phyloP scores from a whole-genome alignment of 2,329 filamentous ascomycete genomes.

The Colletotrichum echinochloae region DNA sequence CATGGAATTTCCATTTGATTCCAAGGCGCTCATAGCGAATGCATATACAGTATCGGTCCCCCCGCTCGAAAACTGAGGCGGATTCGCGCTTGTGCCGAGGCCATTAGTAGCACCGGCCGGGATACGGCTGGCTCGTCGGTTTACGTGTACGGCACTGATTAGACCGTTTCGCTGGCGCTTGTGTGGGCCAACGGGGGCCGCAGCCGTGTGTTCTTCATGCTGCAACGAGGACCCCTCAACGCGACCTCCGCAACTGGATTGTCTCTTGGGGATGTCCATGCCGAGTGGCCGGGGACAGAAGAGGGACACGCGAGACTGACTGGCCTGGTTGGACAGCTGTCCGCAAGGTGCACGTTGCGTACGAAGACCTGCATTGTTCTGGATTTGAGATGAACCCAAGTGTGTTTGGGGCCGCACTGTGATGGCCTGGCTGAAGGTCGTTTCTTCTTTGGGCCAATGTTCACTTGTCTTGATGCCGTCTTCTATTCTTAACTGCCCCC shows the following conservation, averaged over 20 bases:
- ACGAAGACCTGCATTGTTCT: slow-evolving; percentile 9
- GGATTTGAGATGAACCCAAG: slow-evolving; percentile 14
- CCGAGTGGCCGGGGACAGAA: background rate
- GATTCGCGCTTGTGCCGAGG: background rate
- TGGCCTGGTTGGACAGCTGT: background rate
- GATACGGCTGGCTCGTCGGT: slow-evolving; percentile 5
- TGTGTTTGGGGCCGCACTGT: background rate
- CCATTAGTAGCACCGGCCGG: background rate
- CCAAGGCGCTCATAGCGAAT: background rate
- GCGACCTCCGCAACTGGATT: background rate
- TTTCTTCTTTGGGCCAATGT: too few species aligned
- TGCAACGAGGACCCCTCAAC: slow-evolving; percentile 1
- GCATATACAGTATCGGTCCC: background rate
- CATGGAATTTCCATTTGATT: background rate
- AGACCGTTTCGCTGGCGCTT: background rate
- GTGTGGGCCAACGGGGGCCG: background rate
- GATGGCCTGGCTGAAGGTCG: background rate
- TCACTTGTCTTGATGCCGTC: too few species aligned
- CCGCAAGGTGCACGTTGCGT: slow-evolving; percentile 12
- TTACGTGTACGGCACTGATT: slow-evolving; percentile 18
- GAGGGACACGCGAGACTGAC: background rate
- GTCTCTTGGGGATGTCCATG: background rate
- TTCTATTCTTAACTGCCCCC: too few species aligned
- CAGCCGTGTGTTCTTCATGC: background rate
- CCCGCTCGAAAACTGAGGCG: slow-evolving; percentile 7